Base-by-base conservation (phyloP, 805 yeast species). In the Myxozyma sirexii region DNA sequence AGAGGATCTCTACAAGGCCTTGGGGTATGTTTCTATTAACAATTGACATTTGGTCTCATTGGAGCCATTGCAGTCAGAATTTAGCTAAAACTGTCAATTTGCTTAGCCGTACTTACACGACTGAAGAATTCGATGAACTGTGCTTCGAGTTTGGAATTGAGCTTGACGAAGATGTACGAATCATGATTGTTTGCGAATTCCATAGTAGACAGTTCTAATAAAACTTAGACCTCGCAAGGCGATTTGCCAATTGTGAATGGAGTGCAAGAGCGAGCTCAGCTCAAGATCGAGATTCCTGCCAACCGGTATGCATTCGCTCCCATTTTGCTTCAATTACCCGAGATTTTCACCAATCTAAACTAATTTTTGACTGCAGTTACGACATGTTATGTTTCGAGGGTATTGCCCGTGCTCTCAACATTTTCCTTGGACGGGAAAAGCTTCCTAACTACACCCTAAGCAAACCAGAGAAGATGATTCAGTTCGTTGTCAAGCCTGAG, bases 381-480 rank as follows among this genome's bases (percentile, higher is more conserved):
- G 99, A 94, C 75, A 85, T 94, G 92, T 84, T 94, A 67, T 96
- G 99, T 80, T 88, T 91, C 69, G 99, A 94, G 77, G 99, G 99
- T 72, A 91, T 94, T 75, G 91, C 97, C 0, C 96, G 90, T 72
- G 93, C 98, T 0, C 79, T 94, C 72, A 91, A 91, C 71, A 96
- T 92, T 73, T 94, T 89, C 72, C 80, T 93, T 69, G 96, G 96
- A 38, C 84, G 82, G 61, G 62, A 56, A 19, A 72, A 76, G 49
- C 79, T 87, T 44, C 97, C 99, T 53, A 74, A 76, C 31, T 93
- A 82, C 80, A 83, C 77, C 54, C 78, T 88, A 60, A 76, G 80
- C 42, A 84, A 86, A 48, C 81, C 84, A 42, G 79, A 78, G 44
- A 90, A 96, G 46, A 78, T 79, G 61, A 75, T 79, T 59, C 77